Conservation (phyloP, 352 stramenopile genomes). For the Globisporangium heterothallicum region DNA sequence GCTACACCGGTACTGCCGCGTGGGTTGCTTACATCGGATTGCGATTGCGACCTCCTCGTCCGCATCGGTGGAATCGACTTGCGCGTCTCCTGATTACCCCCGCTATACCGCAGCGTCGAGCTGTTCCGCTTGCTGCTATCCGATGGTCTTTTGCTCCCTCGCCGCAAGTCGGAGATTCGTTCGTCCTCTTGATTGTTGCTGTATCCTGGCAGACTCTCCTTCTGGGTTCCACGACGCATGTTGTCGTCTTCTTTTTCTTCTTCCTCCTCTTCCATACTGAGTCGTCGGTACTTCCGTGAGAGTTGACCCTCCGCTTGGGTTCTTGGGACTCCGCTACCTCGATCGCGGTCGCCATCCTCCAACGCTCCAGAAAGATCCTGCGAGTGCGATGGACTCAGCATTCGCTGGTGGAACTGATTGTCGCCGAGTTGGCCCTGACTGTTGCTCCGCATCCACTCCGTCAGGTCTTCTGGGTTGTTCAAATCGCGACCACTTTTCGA, state of each 20-base stretch:
- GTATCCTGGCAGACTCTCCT: slow-evolving; percentile 13
- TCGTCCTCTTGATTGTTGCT: slow-evolving; percentile 26
- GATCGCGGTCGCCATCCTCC: slow-evolving; percentile 21
- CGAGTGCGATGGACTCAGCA: slow-evolving; percentile 55
- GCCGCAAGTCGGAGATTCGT: slow-evolving; percentile 28
- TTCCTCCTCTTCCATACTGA: slow-evolving; percentile 66
- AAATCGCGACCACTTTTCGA: slow-evolving; percentile 65
- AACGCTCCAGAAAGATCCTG: slow-evolving; percentile 54
- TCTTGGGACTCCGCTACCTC: neutral
- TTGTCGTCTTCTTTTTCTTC: slow-evolving; percentile 56
- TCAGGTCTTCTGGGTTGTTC: slow-evolving; percentile 77
- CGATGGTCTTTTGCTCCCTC: slow-evolving; percentile 10
- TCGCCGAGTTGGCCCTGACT: slow-evolving; percentile 17
- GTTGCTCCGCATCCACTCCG: slow-evolving; percentile 70
- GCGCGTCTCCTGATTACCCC: slow-evolving; percentile 4
- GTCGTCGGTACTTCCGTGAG: slow-evolving; percentile 45
- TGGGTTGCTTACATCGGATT: slow-evolving; percentile 44
- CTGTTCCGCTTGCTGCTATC: slow-evolving; percentile 5
- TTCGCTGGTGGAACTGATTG: slow-evolving; percentile 28
- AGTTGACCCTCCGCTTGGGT: slow-evolving; percentile 21
- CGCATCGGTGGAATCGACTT: slow-evolving; percentile 8
- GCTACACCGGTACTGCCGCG: slow-evolving; percentile 7
- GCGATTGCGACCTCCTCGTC: slow-evolving; percentile 27
- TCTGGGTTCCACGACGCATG: slow-evolving; percentile 18
- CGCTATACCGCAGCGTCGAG: slow-evolving; percentile 7